phyloP scores from a whole-genome alignment of 495 filamentous ascomycete species.

The Aspergillus baeticus region DNA sequence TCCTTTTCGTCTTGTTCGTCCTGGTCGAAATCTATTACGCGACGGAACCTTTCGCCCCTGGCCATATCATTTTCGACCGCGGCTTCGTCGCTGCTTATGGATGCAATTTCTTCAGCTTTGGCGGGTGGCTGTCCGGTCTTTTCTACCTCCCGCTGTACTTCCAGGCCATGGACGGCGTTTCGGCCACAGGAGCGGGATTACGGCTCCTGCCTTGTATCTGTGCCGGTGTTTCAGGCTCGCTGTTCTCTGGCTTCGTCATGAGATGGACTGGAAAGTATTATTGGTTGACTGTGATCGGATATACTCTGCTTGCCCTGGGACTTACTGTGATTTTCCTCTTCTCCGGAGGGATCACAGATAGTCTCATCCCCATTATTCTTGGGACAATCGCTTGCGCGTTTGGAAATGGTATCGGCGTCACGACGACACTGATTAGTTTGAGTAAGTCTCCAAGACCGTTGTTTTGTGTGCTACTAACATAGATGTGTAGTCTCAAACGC shows the following conservation, averaged over 20 bases:
- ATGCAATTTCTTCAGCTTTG: constrained; percentile 76
- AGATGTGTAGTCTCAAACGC: constrained; percentile 65
- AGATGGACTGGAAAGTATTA: constrained; percentile 76
- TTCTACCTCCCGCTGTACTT: constrained; percentile 83
- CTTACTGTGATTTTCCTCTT: constrained; percentile 56
- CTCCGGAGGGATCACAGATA: constrained; percentile 51
- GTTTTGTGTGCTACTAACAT: neutral
- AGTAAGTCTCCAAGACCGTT: constrained; percentile 40
- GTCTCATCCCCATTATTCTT: constrained; percentile 48
- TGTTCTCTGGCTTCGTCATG: constrained; percentile 71
- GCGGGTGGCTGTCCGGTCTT: constrained; percentile 58
- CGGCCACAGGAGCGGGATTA: constrained; percentile 63
- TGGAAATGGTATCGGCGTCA: constrained; percentile 67
- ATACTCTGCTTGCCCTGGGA: constrained; percentile 52
- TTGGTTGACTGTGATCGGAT: constrained; percentile 64
- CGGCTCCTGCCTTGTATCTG: constrained; percentile 67
- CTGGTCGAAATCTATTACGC: constrained; percentile 72
- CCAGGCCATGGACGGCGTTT: constrained; percentile 69
- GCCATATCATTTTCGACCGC: constrained; percentile 73
- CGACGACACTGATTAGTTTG: constrained; percentile 63
- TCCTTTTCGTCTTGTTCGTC: constrained; percentile 66
- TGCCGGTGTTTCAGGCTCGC: constrained; percentile 62
- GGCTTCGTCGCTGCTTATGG: constrained; percentile 66
- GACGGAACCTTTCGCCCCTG: constrained; percentile 74
- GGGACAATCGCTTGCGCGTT: constrained; percentile 57